Percentiles rank a stretch among this genome's conserved stretches.
Evolutionary conservation across 345 rosid genomes (phyloP).

Genomic region (Sonneratia caseolaris): DNA sequence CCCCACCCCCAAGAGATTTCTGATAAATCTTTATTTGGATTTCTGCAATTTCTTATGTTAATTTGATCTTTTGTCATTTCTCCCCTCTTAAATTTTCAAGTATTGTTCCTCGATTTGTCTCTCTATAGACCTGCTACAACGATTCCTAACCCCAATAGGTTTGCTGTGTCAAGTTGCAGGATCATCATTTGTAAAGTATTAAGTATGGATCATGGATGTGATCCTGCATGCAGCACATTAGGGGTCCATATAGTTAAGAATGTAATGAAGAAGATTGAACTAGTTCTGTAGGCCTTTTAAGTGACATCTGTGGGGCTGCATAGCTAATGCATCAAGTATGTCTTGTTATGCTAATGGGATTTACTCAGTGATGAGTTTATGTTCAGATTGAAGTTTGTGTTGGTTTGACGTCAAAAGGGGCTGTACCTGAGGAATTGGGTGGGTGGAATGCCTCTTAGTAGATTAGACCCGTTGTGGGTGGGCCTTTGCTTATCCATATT

Average conservation of each 20-base stretch:
- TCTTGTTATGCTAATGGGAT: conserved; percentile 1
- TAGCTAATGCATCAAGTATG: background rate
- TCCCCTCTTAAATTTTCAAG: background rate
- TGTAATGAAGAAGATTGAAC: background rate
- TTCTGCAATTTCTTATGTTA: background rate
- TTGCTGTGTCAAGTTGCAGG: background rate
- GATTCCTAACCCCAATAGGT: background rate
- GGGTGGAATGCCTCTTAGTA: background rate
- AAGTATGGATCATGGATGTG: background rate
- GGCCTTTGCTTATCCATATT: background rate
- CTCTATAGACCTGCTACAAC: background rate
- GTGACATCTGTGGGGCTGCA: conserved; percentile 1
- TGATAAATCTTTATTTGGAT: no score
- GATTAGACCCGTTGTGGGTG: background rate
- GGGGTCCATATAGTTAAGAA: background rate
- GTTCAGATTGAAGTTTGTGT: background rate
- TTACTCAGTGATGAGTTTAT: background rate
- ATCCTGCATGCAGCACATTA: background rate
- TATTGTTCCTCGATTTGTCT: background rate
- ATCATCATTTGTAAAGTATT: background rate
- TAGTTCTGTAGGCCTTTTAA: background rate
- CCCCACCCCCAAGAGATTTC: no score
- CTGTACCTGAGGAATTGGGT: background rate
- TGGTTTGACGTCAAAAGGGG: background rate
- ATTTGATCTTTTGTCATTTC: background rate